Evolutionary conservation across 176 grass and related monocot genomes (phyloP), one percentile per base, ranked within the genome.

Genomic region (Bothriochloa decipiens): DNA sequence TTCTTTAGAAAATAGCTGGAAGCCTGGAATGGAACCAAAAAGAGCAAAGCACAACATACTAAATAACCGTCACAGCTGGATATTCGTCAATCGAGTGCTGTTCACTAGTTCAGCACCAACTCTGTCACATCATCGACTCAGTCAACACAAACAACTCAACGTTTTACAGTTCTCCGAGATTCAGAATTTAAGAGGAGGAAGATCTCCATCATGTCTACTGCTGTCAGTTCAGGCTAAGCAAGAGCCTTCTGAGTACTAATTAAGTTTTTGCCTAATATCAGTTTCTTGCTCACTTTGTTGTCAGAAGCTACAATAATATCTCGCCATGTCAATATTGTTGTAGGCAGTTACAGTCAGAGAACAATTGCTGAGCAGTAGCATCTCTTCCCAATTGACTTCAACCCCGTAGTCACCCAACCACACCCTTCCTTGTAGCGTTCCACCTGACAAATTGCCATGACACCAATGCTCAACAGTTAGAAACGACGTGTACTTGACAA

Each of bases 331-430:
- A 15, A 50, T 36, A 26, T 6, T 49, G 32, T 53, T 39, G 25
- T 65, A 37, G 47, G 39, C 45, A 62, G 58, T 62, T 62, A 26
- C 58, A 65, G 45, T 84, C 70, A 95, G 41, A 95, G 77, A 65
- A 87, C 87, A 74, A 92, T 45, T 64, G 84, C 87, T 60, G 80
- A 89, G 50, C 89, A 92, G 86, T 91, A 84, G 81, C 89, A 90
- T 82, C 90, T 92, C 62, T 80, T 86, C 33, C 88, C 90, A 49
- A 90, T 75, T n/a, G 90, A 81, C 74, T 84, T 95, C 63, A 88
- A 25, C 11, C 80, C 90, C 0, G 85, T 90, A 7, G 82, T 78
- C 35, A 36, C 35, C 35, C 35, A 36, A 36, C 35, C 35, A 36
- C 35, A 36, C 35, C 35, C 35, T 2, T 93, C 92, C 81, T 74